These are phyloP conservation scores for Thuidium tamariscinum DNA, from an alignment of 225 moss, liverwort and hornwort genomes.

Conservation along the genomic window DNA sequence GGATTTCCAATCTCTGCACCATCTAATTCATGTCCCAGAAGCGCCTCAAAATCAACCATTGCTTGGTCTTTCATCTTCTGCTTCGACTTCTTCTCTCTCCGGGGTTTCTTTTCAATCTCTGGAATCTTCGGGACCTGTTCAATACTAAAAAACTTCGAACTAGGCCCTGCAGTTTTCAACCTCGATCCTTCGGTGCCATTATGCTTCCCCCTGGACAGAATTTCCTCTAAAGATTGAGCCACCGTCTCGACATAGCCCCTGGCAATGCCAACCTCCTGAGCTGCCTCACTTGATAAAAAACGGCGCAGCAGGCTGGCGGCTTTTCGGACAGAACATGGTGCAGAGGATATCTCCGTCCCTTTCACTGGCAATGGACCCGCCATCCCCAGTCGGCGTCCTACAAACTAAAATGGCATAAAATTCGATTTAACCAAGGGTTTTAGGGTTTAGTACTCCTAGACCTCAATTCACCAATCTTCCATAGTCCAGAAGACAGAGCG, in stretches of 20 bases:
- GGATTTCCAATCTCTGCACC: not conserved
- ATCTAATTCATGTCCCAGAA: conserved; percentile 43
- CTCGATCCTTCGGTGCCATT: not conserved
- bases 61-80: conserved; percentile 9
- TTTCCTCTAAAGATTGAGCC: conserved; percentile 51
- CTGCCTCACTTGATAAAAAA: conserved; percentile 56
- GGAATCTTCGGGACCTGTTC: not conserved
- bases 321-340: conserved; percentile 59
- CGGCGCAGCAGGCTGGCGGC: conserved; percentile 45
- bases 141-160: conserved; percentile 18
- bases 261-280: conserved; percentile 41
- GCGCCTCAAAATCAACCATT: conserved; percentile 33
- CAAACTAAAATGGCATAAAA: not conserved
- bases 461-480: not conserved
- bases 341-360: conserved; percentile 56
- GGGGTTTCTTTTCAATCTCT: not conserved
- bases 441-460: conserved; percentile 1
- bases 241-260: conserved; percentile 56
- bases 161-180: not conserved
- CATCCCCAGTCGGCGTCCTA: conserved; percentile 21
- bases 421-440: not conserved
- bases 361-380: conserved; percentile 47
- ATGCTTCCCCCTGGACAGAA: conserved; percentile 28
- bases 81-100: conserved; percentile 1
- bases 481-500: not conserved